phyloP scores from a whole-genome alignment of 2,329 filamentous ascomycete genomes.

The Diplodia intermedia region DNA sequence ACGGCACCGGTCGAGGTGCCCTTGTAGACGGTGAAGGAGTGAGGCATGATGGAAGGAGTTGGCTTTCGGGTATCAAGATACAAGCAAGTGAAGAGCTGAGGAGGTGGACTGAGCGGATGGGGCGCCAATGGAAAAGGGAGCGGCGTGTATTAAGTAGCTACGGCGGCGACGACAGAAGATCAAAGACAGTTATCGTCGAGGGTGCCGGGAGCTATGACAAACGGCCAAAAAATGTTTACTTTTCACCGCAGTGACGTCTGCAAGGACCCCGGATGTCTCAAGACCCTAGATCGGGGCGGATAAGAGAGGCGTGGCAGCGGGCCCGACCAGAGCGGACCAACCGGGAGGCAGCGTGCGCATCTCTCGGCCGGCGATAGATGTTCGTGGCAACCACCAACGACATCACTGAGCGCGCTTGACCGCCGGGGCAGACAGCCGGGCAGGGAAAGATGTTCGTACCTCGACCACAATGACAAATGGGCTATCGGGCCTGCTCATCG shows the following conservation, averaged over 20 bases:
- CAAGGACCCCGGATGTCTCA: constrained; percentile 15
- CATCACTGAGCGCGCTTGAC: neutral
- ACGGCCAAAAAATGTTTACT: constrained; percentile 22
- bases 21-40: constrained; percentile 68
- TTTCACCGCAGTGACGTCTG: constrained; percentile 25
- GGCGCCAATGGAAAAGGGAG: no score
- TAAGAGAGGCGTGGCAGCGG: neutral
- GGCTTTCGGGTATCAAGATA: neutral
- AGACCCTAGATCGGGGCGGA: constrained; percentile 17
- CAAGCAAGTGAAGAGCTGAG: neutral
- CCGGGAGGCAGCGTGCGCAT: neutral
- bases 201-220: constrained; percentile 24
- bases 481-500: constrained; percentile 29
- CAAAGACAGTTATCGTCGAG: constrained; percentile 22
- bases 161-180: neutral
- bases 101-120: constrained; percentile 6
- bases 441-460: constrained; percentile 18
- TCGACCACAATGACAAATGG: constrained; percentile 17
- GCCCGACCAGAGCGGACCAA: constrained; percentile 6
- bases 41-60: constrained; percentile 41
- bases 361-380: constrained; percentile 4
- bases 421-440: constrained; percentile 10
- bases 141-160: constrained; percentile 15
- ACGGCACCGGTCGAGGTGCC: constrained; percentile 66
- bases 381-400: constrained; percentile 7